These are phyloP conservation scores for Lanmaoa rubissima DNA, from an alignment of 768 basidiomycete genomes.

Conservation along the genomic window DNA sequence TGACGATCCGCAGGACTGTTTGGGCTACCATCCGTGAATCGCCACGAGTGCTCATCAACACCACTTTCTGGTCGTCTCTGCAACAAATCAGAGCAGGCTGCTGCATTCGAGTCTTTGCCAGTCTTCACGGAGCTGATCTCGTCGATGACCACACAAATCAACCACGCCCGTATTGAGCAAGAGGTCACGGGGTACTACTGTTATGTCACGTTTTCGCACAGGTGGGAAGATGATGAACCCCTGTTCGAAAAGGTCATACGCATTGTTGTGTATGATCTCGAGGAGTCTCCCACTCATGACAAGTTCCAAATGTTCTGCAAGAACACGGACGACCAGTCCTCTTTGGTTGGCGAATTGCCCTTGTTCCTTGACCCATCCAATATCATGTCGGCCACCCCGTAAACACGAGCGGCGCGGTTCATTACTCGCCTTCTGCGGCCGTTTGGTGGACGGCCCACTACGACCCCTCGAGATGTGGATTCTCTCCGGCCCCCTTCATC, in stretches of 20 bases:
- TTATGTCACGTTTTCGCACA: constrained; percentile 12
- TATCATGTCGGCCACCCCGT: no score
- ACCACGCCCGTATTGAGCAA: constrained; percentile 2
- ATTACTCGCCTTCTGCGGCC: no score
- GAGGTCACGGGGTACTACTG: constrained; percentile 5
- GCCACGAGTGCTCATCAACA: constrained; percentile 12
- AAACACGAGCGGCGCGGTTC: no score
- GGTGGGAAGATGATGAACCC: constrained; percentile 9
- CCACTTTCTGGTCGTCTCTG: constrained; percentile 2
- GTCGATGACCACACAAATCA: constrained; percentile 7
- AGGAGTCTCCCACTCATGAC: not conserved
- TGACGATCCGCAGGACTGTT: not conserved
- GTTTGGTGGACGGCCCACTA: no score
- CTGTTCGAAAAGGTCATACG: constrained; percentile 3
- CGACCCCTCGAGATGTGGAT: no score
- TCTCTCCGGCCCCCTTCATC: no score
- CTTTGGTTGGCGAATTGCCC: no score
- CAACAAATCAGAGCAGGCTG: not conserved
- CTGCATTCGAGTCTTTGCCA: constrained; percentile 4
- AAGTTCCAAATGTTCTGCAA: not conserved
- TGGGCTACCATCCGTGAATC: not conserved
- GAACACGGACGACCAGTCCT: not conserved
- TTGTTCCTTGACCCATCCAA: no score
- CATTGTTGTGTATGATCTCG: constrained; percentile 6
- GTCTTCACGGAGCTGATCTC: constrained; percentile 11